Evolutionary conservation across 495 filamentous ascomycete genomes (phyloP), one percentile per base, ranked within the genome.

Genomic region (Haplographium delicatum): DNA sequence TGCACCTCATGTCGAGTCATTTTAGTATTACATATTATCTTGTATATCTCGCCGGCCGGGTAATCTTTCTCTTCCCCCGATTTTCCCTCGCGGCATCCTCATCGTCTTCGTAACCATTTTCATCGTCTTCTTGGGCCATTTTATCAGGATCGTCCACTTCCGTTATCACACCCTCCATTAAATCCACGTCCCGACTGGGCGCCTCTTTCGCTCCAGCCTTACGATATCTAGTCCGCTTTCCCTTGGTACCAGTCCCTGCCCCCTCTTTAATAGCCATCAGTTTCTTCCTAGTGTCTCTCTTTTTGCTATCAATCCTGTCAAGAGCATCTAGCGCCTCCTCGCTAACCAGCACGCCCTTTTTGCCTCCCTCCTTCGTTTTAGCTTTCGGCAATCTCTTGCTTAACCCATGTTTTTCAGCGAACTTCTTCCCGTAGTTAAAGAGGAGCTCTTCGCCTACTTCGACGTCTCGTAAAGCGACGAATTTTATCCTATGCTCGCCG

Each of bases 171-270:
- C 5, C 18, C 42, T 28, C 31, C 42, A 26, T 26, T 26, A 28
- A 16, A 23, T 27, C 47, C 25, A 31, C 24, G 2, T 34, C 48
- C 13, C 27, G 38, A 3, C 26, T 33, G 1, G 26, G 38, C 38
- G n/a, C 39, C 2, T 9, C 27, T 95, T 90, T 56, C 88, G 91
- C 68, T 96, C 91, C 8, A 82, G 72, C 69, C 35, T 39, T 39
- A 0, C 28, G 6, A 31, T 31, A 6, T 31, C 28, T 13, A 31
- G 6, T 31, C 13, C 86, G 89, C 72, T 84, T 88, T 78, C 95
- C 91, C 56, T 96, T 91, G 8, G 88, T 94, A 89, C 91, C 96
- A 31, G 91, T 89, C 45, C 95, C 90, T 20, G 91, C 91, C n/a
- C 91, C 91, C 59, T 84, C 83, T 70, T 95, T 85, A 67, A 96